These are phyloP conservation scores for Penicillium sp. DNA, from an alignment of 2,329 filamentous ascomycete genomes.

Conservation along the genomic window DNA sequence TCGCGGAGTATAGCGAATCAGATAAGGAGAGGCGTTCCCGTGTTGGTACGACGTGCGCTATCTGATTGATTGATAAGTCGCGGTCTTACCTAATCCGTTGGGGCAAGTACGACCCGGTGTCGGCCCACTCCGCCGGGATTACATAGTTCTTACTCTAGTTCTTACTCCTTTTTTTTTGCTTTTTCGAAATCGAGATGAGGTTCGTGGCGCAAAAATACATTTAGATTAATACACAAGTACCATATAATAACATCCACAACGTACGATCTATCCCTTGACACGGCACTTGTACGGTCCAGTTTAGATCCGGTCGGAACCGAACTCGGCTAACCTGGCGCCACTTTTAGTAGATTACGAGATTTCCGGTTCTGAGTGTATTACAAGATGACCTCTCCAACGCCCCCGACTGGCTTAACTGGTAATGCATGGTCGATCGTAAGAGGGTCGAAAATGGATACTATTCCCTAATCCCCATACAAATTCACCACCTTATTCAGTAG, in stretches of 20 bases:
- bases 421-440: slow-evolving; percentile 22
- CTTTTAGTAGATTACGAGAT: not conserved
- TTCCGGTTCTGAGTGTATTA: not conserved
- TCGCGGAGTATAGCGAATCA: not conserved
- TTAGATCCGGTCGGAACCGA: slow-evolving; percentile 4
- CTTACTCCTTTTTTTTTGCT: not conserved
- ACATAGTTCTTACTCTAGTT: not conserved
- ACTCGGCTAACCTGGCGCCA: slow-evolving; percentile 2
- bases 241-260: not conserved
- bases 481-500: slow-evolving; percentile 8
- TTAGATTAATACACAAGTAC: too few relatives aligned
- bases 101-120: slow-evolving; percentile 1
- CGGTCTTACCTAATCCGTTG: not conserved
- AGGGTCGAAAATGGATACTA: slow-evolving; percentile 13
- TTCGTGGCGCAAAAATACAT: not conserved
- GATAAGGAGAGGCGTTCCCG: not conserved
- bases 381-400: slow-evolving; percentile 4
- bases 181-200: not conserved
- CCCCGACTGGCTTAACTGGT: slow-evolving; percentile 3
- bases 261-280: not conserved
- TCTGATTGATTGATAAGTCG: slow-evolving; percentile 15
- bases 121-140: slow-evolving; percentile 9
- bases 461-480: not conserved
- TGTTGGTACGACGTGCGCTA: slow-evolving; percentile 2
- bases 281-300: not conserved